phyloP scores from a whole-genome alignment of 306 rosid genomes.

The Malus asiatica region DNA sequence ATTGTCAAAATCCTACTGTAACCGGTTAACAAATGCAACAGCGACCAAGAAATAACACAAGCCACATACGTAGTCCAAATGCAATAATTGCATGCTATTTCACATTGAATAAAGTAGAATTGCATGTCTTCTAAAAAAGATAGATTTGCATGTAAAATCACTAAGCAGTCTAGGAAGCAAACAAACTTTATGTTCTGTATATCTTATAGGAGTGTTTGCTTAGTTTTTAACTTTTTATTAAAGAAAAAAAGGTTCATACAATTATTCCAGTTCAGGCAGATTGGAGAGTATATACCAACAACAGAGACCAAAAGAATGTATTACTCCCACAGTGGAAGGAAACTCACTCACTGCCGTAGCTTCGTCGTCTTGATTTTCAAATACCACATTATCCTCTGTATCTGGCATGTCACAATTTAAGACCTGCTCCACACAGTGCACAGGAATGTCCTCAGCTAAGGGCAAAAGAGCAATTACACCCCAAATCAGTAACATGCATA shows the following conservation, averaged over 20 bases:
- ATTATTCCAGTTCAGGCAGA: not conserved
- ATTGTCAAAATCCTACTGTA: not conserved
- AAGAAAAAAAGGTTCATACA: not conserved
- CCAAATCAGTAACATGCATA: slow-evolving; percentile 13
- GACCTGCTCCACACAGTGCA: slow-evolving; percentile 26
- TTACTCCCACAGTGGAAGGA: slow-evolving; percentile 13
- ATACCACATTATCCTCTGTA: slow-evolving; percentile 16
- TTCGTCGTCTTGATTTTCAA: slow-evolving; percentile 29
- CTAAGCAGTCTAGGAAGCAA: not conserved
- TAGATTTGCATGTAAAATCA: not conserved
- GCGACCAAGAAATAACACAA: not conserved
- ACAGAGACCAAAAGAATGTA: not conserved
- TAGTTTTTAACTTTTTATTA: not conserved
- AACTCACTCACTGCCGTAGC: slow-evolving; percentile 28
- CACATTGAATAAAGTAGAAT: not conserved
- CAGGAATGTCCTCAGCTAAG: slow-evolving; percentile 17
- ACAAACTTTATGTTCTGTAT: not conserved
- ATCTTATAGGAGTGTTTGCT: not conserved
- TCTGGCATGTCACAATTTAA: slow-evolving; percentile 21
- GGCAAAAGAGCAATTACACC: not conserved
- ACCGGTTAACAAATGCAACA: not conserved
- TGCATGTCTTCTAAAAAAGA: not conserved
- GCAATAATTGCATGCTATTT: not conserved
- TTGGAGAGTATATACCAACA: not conserved
- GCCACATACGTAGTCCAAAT: not conserved